Percentiles rank a stretch among this genome's conserved stretches.
These are phyloP conservation scores for Schizosaccharomyces lindneri DNA, from an alignment of 805 yeast species.

Conservation along the genomic window DNA sequence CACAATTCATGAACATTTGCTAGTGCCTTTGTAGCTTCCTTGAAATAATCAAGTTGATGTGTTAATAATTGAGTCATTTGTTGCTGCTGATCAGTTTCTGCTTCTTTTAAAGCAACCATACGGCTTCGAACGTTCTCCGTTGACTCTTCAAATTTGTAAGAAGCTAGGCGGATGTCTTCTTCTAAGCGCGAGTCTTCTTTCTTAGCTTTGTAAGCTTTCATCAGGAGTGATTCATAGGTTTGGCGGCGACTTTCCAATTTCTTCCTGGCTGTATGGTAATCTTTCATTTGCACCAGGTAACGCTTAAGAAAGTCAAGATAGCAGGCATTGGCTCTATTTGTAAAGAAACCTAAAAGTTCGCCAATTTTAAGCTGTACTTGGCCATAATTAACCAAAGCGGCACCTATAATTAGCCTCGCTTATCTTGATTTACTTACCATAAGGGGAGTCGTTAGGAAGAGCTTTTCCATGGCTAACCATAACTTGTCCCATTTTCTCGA, in stretches of 20 bases:
- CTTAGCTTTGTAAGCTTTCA: constrained; percentile 8
- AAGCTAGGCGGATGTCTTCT: constrained; percentile 10
- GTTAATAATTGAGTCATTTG: background rate
- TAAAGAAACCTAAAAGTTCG: background rate
- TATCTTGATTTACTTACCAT: background rate
- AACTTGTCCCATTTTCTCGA: background rate
- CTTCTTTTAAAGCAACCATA: constrained; percentile 9
- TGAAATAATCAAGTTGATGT: background rate
- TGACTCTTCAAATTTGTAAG: constrained; percentile 10
- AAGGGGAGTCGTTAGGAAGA: background rate
- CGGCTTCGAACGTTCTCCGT: constrained; percentile 9
- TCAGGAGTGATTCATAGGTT: constrained; percentile 10
- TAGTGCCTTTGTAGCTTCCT: background rate
- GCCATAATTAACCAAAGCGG: background rate
- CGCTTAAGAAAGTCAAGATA: background rate
- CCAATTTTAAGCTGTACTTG: background rate
- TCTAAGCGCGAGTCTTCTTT: constrained; percentile 10
- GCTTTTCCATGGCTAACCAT: background rate
- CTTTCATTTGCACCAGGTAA: constrained; percentile 3
- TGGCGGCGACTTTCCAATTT: constrained; percentile 10
- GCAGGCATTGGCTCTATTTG: background rate
- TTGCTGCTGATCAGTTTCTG: constrained; percentile 4
- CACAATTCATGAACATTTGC: background rate
- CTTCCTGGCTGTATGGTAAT: background rate
- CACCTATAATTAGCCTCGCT: background rate